Conservation (phyloP, 148 eudicot genomes). For the Salicornia ramosissima region DNA sequence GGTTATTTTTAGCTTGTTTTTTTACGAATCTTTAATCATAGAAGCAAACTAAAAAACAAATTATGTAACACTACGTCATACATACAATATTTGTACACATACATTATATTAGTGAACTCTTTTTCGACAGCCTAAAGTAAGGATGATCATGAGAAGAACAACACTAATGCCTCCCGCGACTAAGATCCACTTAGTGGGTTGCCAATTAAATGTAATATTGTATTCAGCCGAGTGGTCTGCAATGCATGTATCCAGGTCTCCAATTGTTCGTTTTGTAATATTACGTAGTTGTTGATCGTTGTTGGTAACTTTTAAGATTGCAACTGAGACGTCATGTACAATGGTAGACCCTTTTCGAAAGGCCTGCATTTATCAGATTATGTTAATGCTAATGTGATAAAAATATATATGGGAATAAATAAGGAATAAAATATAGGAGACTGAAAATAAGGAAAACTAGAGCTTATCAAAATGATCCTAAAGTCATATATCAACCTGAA, state of each 20-base stretch:
- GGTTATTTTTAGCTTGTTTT: too few species aligned
- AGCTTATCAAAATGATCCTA: too few species aligned
- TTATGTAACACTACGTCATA: too few species aligned
- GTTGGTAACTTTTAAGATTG: background rate
- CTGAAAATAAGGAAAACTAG: too few species aligned
- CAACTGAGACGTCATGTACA: constrained; percentile 10
- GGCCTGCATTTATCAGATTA: too few species aligned
- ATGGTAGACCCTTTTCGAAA: constrained; percentile 9
- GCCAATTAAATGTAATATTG: background rate
- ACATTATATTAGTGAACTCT: background rate
- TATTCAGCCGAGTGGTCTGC: background rate
- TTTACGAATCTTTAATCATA: too few species aligned
- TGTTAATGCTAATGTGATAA: too few species aligned
- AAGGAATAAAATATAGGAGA: too few species aligned
- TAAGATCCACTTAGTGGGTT: constrained; percentile 6
- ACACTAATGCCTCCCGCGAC: background rate
- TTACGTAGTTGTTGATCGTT: background rate
- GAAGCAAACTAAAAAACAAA: too few species aligned
- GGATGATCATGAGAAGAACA: constrained; percentile 9
- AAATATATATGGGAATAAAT: too few species aligned
- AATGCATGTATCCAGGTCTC: constrained; percentile 4
- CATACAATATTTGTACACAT: too few species aligned
- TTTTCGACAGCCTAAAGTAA: background rate
- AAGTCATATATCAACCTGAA: too few species aligned
- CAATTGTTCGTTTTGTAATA: constrained; percentile 4